Conservation (phyloP, 2,329 filamentous ascomycete species). For the Venturia oleaginea region DNA sequence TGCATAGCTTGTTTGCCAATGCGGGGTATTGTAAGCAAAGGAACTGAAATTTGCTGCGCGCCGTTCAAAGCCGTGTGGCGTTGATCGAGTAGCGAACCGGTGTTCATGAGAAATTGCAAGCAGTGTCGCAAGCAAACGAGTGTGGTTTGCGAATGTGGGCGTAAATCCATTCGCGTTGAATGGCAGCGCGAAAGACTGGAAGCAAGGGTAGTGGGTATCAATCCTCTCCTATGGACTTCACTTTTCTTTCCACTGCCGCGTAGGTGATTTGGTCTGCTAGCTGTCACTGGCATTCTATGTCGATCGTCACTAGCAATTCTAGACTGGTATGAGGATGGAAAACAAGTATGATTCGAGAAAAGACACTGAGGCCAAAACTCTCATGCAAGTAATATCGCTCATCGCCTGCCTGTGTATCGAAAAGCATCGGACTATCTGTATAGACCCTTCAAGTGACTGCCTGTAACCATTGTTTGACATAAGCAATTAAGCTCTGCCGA, state of each 20-base stretch:
- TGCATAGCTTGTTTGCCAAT: background rate
- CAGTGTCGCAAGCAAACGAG: background rate
- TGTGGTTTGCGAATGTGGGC: background rate
- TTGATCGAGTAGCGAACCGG: background rate
- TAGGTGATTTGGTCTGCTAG: background rate
- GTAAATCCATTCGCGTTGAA: background rate
- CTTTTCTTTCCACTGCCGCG: background rate
- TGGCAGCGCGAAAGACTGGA: background rate
- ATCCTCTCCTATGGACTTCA: background rate
- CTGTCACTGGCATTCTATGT: background rate
- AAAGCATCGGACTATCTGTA: constrained; percentile 3
- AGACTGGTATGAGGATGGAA: constrained; percentile 4
- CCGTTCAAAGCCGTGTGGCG: background rate
- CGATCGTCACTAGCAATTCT: constrained; percentile 4
- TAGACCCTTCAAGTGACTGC: constrained; percentile 7
- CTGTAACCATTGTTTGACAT: constrained; percentile 4
- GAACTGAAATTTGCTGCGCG: background rate
- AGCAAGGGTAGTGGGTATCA: background rate
- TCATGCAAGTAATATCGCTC: constrained; percentile 7
- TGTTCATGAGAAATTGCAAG: background rate
- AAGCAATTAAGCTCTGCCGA: background rate
- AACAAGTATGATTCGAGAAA: constrained; percentile 8
- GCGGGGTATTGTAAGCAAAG: background rate
- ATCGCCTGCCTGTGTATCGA: constrained; percentile 2
- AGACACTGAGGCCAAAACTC: constrained; percentile 5